Base-by-base conservation (phyloP, 2,329 filamentous ascomycete species). In the Exserohilum rostratum region DNA sequence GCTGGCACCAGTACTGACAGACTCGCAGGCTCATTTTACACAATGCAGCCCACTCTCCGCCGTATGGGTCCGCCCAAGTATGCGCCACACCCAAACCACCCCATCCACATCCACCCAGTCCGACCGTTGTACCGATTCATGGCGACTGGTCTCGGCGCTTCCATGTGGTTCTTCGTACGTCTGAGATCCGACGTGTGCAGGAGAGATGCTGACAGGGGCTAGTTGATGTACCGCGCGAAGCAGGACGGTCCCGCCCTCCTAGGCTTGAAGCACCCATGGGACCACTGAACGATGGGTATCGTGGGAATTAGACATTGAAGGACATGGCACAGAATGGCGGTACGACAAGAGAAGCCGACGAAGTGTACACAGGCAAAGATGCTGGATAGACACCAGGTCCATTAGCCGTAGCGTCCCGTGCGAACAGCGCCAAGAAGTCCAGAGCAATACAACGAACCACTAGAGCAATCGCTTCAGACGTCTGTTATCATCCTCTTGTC, bases 141-240 rank as follows among this genome's bases (percentile, higher is more conserved):
- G 54, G 93, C 90, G 42, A 97, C 91, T 39, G 90, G 88, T 58
- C 83, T 99, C 60, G 90, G 92, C 66, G 95, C 95, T 50, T 90
- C 90, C 80, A 99, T 98, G 95, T 99, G 95, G 95, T 98, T 99
- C 80, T 99, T 95, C 78, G 93, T 98, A 85, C 73, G 89, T 82
- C 51, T 56, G 43, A 9, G 22, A 11, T 12, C 11, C 4, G 15
- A 2, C 17, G 11, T 13, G 27, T 5, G 25, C 15, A n/a, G 40
- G n/a, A 11, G 18, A 6, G 15, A 30, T 10, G 53, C 71, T 76
- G 38, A 75, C 56, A 22, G 25, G n/a, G 12, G 5, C 33, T 70
- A 96, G 93, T 80, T 97, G 74, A 92, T 97, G 87, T 98, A 97
- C 82, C 87, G 95, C 71, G 91, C 92, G 70, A 96, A 93, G 86